These are phyloP conservation scores for Sporobolomyces pararoseus DNA, from an alignment of 768 basidiomycete genomes.

Conservation along the genomic window DNA sequence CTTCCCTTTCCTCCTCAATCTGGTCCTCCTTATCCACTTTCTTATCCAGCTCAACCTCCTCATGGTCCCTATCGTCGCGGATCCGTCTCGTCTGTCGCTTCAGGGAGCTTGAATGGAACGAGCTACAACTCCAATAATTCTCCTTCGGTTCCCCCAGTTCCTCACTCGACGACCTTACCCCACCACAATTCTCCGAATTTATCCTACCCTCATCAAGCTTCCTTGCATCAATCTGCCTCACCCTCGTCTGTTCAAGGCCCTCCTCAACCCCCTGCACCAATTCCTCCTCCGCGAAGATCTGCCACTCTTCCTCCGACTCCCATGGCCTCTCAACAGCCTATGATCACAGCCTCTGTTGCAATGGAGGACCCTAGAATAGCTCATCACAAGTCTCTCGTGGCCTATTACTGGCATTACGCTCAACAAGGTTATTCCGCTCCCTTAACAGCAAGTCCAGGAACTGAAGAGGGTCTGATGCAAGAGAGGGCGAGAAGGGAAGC, in stretches of 20 bases:
- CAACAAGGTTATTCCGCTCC: constrained; percentile 22
- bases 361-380: constrained; percentile 4
- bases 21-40: background rate
- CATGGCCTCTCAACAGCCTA: background rate
- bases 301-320: background rate
- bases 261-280: background rate
- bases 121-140: too few species aligned
- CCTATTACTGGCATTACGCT: constrained; percentile 32
- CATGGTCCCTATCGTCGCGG: background rate
- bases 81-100: background rate
- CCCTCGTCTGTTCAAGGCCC: background rate
- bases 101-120: background rate
- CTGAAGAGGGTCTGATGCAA: constrained; percentile 8
- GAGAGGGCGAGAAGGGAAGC: constrained; percentile 24
- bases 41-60: background rate
- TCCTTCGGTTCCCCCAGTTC: too few species aligned
- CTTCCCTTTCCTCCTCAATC: background rate
- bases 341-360: background rate
- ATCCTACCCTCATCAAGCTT: too few species aligned
- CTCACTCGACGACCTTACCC: too few species aligned
- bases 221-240: too few species aligned
- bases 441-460: background rate
- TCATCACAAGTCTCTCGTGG: constrained; percentile 30
- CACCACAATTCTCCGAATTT: too few species aligned
- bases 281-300: background rate